A percentile compares a stretch with the other conserved stretches of the same genome.
Evolutionary conservation across 352 stramenopile genomes (phyloP).

Genomic region (Poterioochromonas sp.): DNA sequence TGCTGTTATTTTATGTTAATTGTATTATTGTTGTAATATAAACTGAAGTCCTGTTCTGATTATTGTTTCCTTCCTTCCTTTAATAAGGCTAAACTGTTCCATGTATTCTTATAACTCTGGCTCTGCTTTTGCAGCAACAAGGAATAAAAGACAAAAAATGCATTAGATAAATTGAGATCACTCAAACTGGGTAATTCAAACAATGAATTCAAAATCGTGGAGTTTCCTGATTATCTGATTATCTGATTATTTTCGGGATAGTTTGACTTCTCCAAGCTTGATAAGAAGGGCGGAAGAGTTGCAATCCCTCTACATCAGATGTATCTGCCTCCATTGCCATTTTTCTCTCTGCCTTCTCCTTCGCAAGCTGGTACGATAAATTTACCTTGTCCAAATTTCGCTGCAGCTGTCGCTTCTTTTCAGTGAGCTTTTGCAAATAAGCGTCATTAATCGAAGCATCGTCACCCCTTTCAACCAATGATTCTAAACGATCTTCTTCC

Average conservation of each 20-base stretch:
- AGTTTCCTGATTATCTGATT: too few species aligned
- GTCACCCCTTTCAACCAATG: neutral
- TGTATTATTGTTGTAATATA: too few species aligned
- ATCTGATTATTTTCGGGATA: neutral
- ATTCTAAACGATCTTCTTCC: neutral
- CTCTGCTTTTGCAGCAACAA: too few species aligned
- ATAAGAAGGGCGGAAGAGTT: neutral
- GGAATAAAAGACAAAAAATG: too few species aligned
- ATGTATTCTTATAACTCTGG: too few species aligned
- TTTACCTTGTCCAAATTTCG: neutral
- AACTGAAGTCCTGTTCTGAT: too few species aligned
- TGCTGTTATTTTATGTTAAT: too few species aligned
- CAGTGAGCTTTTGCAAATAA: neutral
- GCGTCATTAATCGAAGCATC: neutral
- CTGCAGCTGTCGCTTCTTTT: neutral
- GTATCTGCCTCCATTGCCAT: neutral
- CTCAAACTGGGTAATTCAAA: too few species aligned
- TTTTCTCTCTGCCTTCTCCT: neutral
- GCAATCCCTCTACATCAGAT: neutral
- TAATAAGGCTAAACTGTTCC: too few species aligned
- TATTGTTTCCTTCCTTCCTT: too few species aligned
- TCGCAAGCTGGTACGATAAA: neutral
- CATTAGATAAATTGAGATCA: too few species aligned
- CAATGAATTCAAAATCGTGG: too few species aligned
- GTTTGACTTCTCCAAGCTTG: neutral